Evolutionary conservation across 1,284 basidiomycete genomes (phyloP).

Genomic region (Blastosporella zonata): DNA sequence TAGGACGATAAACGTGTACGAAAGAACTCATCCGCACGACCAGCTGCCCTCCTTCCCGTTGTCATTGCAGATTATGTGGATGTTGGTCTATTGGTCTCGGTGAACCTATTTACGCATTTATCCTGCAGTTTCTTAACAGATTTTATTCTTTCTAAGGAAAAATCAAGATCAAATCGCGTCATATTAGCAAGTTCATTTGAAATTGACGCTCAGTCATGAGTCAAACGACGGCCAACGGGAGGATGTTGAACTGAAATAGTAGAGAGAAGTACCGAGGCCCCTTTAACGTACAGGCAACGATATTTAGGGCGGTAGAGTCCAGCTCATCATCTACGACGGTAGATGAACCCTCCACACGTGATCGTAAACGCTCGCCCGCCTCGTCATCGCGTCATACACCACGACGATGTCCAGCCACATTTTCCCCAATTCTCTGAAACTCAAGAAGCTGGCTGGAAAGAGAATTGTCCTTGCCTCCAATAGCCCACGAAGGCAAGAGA

Average conservation of each 20-base stretch:
- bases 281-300: background rate
- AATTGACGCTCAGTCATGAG: conserved; percentile 63
- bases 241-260: too few relatives aligned
- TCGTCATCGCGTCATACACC: background rate
- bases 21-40: conserved; percentile 62
- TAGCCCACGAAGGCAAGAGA: conserved; percentile 83
- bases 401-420: conserved; percentile 39
- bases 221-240: too few relatives aligned
- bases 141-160: conserved; percentile 56
- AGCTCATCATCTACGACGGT: background rate
- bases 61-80: conserved; percentile 82
- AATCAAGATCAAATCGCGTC: background rate
- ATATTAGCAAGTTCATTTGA: conserved; percentile 58
- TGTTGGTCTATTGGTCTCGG: conserved; percentile 63
- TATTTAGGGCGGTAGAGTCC: background rate
- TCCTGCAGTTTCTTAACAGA: conserved; percentile 83
- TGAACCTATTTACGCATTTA: conserved; percentile 79
- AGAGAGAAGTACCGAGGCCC: background rate
- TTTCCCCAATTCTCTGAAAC: conserved; percentile 67
- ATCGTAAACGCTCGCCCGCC: too few relatives aligned
- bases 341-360: background rate
- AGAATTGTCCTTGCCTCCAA: conserved; percentile 83
- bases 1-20: conserved; percentile 23
- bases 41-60: conserved; percentile 84
- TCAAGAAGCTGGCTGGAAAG: conserved; percentile 69